A percentile compares a stretch with the other conserved stretches of the same genome.
Conservation (phyloP, 495 filamentous ascomycete genomes). For the Filosporella fistucella region DNA sequence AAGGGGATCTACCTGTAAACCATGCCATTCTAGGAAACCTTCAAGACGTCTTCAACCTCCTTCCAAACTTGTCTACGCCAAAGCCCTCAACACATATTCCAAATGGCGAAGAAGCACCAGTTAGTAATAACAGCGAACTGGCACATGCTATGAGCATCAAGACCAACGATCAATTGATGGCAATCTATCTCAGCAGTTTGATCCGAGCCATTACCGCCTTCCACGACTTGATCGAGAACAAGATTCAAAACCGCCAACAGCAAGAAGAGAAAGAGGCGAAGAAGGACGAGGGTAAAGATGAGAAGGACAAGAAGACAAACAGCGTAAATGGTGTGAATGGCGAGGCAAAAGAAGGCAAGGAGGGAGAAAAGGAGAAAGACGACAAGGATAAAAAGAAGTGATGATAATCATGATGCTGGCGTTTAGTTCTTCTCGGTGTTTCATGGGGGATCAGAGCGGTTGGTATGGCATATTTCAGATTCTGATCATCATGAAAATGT, state of each 20-base stretch:
- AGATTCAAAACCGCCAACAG: constrained; percentile 97
- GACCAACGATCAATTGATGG: constrained; percentile 98
- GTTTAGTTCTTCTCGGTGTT: constrained; percentile 9
- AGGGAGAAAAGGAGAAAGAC: constrained; percentile 52
- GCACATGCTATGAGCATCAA: constrained; percentile 95
- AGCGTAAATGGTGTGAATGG: constrained; percentile 35
- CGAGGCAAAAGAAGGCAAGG: constrained; percentile 59
- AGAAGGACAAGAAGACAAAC: constrained; percentile 39
- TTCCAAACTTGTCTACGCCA: constrained; percentile 92
- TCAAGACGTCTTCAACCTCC: constrained; percentile 97
- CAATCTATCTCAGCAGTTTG: constrained; percentile 92
- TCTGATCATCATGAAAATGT: constrained; percentile 11
- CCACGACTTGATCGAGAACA: constrained; percentile 99
- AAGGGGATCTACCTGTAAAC: constrained; percentile 89
- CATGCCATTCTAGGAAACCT: constrained; percentile 96
- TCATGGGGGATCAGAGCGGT: constrained; percentile 14
- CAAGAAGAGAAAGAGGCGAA: constrained; percentile 90
- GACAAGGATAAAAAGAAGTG: constrained; percentile 61
- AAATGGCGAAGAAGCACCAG: constrained; percentile 39
- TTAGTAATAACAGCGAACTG: constrained; percentile 69
- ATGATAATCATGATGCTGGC: constrained; percentile 16
- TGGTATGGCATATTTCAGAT: constrained; percentile 18
- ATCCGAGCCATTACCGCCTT: constrained; percentile 98
- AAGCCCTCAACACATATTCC: constrained; percentile 37
- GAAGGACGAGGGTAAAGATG: constrained; percentile 66